A percentile compares a stretch with the other conserved stretches of the same genome.
Evolutionary conservation across 768 basidiomycete genomes (phyloP).

Genomic region (Boletus fagicola): DNA sequence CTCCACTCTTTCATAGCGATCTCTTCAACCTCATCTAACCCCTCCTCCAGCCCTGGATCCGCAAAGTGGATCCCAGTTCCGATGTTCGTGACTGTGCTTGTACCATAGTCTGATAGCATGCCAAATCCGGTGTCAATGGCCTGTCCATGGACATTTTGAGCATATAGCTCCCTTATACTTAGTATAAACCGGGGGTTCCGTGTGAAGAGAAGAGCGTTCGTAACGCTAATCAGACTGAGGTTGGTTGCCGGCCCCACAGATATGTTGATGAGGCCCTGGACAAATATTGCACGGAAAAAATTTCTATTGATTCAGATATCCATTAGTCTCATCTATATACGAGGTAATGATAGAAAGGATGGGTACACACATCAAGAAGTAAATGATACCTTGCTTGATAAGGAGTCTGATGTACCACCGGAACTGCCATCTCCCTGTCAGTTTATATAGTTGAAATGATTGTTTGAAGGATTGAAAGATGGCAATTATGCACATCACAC

Average conservation of each 20-base stretch:
- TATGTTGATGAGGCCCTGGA: no score
- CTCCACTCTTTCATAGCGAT: no score
- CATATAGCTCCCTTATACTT: slow-evolving; percentile 2
- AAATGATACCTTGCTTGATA: slow-evolving; percentile 6
- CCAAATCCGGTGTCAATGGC: slow-evolving; percentile 9
- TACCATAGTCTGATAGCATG: background rate
- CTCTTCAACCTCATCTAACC: no score
- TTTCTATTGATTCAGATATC: background rate
- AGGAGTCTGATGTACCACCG: slow-evolving; percentile 5
- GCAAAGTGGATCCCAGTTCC: no score
- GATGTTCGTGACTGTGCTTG: no score
- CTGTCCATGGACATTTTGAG: background rate
- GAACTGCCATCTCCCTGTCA: no score
- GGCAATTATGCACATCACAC: slow-evolving; percentile 6
- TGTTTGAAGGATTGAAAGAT: background rate
- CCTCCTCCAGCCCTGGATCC: no score
- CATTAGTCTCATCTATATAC: background rate
- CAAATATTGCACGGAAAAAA: no score
- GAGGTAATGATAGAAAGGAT: background rate
- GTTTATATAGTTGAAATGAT: background rate
- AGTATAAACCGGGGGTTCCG: background rate
- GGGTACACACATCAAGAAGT: slow-evolving; percentile 3
- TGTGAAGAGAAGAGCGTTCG: no score
- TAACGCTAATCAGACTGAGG: no score
- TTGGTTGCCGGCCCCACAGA: no score